phyloP scores from a whole-genome alignment of 2,329 filamentous ascomycete species.

The Orbilia oligospora region DNA sequence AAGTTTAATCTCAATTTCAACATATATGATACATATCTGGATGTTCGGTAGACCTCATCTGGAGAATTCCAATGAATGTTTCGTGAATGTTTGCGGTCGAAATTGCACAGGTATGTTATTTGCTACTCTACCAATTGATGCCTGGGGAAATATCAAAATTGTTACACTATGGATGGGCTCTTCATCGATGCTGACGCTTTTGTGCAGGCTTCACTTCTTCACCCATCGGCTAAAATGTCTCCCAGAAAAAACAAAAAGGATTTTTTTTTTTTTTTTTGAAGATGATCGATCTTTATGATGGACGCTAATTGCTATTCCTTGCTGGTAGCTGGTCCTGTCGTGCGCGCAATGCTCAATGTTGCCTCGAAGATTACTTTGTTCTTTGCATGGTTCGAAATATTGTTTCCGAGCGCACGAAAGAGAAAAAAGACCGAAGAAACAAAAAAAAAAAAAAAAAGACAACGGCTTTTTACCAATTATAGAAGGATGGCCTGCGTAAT shows the following conservation, averaged over 20 bases:
- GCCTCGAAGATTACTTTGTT: constrained; percentile 60
- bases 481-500: constrained; percentile 49
- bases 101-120: constrained; percentile 56
- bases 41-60: constrained; percentile 36
- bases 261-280: constrained; percentile 6
- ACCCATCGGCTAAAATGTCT: constrained; percentile 46
- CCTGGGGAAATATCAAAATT: constrained; percentile 2
- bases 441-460: constrained; percentile 27
- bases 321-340: constrained; percentile 56
- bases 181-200: constrained; percentile 51
- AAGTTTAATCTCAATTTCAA: constrained; percentile 51
- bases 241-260: constrained; percentile 5
- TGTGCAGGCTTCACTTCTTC: constrained; percentile 28
- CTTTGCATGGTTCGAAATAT: constrained; percentile 60
- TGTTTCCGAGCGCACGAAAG: constrained; percentile 59
- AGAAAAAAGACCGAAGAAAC: too few species aligned
- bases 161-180: constrained; percentile 40
- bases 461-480: constrained; percentile 50
- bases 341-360: constrained; percentile 57
- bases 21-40: constrained; percentile 44
- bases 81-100: constrained; percentile 54
- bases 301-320: constrained; percentile 57
- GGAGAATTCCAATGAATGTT: constrained; percentile 31
- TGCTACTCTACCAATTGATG: constrained; percentile 33
- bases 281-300: constrained; percentile 46